Conservation (phyloP, 306 rosid species). For the Ziziphus jujuba region DNA sequence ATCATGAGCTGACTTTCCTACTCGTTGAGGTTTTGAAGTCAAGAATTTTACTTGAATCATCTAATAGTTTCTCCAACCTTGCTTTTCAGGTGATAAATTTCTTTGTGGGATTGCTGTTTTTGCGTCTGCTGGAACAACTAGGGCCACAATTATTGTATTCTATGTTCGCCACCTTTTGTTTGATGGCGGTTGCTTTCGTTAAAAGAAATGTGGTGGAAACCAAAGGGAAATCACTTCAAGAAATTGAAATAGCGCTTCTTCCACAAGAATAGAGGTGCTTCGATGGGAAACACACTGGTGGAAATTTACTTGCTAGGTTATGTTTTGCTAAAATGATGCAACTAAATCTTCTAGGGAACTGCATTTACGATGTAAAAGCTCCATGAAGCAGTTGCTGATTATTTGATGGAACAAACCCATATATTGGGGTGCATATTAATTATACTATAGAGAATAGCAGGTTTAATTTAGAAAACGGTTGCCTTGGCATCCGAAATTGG, state of each 20-base stretch:
- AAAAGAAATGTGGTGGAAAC: conserved; percentile 90
- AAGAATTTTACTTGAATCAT: conserved; percentile 7
- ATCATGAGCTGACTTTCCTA: conserved; percentile 2
- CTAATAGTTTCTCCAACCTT: conserved; percentile 3
- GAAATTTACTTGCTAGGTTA: not conserved
- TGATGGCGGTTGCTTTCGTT: conserved; percentile 77
- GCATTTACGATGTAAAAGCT: not conserved
- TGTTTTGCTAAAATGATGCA: not conserved
- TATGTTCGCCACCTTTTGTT: conserved; percentile 65
- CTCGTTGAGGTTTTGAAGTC: not conserved
- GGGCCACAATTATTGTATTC: conserved; percentile 83
- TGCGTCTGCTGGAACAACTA: conserved; percentile 77
- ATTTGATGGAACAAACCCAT: too few species aligned
- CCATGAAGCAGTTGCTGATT: too few species aligned
- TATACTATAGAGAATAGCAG: too few species aligned
- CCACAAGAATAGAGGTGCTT: conserved; percentile 60
- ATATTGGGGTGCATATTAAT: too few species aligned
- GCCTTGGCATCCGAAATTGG: too few species aligned
- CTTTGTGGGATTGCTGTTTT: conserved; percentile 87
- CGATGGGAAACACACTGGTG: conserved; percentile 4
- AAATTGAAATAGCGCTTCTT: conserved; percentile 96
- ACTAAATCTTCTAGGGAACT: not conserved
- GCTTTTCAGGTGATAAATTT: conserved; percentile 79
- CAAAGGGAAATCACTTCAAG: conserved; percentile 95
- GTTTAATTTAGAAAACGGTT: too few species aligned